These are phyloP conservation scores for Melaleuca quinquenervia DNA, from an alignment of 345 rosid genomes.

Conservation along the genomic window DNA sequence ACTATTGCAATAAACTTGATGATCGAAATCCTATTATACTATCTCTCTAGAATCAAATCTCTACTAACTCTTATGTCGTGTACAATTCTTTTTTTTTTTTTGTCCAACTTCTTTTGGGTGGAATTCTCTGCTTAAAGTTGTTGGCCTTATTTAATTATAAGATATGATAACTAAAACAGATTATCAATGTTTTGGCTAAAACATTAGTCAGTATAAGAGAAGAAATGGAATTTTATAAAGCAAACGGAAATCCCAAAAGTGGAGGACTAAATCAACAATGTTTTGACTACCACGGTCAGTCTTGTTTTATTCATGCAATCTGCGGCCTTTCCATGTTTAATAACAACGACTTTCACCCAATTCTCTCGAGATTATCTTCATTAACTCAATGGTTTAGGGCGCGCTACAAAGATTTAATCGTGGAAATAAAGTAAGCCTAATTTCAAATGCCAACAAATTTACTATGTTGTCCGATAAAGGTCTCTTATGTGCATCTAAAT, in stretches of 20 bases:
- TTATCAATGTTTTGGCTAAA: neutral
- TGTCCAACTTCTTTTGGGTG: neutral
- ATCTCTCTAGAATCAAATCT: neutral
- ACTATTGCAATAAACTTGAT: neutral
- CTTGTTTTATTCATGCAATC: neutral
- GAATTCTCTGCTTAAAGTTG: neutral
- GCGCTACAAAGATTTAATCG: no score
- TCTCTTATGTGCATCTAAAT: neutral
- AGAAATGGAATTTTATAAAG: neutral
- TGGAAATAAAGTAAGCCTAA: neutral
- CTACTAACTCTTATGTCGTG: neutral
- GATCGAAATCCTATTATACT: neutral
- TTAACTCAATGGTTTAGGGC: no score
- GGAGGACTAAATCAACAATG: neutral
- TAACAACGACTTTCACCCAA: neutral
- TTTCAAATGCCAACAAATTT: neutral
- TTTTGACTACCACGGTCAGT: neutral
- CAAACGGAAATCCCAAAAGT: neutral
- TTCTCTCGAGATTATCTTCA: neutral
- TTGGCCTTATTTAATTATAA: neutral
- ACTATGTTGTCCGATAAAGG: neutral
- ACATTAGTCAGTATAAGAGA: neutral
- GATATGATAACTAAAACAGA: neutral
- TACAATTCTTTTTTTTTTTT: neutral
- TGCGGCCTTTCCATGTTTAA: neutral